Conservation (phyloP, 2,329 filamentous ascomycete species). For the Alternaria infectoria region DNA sequence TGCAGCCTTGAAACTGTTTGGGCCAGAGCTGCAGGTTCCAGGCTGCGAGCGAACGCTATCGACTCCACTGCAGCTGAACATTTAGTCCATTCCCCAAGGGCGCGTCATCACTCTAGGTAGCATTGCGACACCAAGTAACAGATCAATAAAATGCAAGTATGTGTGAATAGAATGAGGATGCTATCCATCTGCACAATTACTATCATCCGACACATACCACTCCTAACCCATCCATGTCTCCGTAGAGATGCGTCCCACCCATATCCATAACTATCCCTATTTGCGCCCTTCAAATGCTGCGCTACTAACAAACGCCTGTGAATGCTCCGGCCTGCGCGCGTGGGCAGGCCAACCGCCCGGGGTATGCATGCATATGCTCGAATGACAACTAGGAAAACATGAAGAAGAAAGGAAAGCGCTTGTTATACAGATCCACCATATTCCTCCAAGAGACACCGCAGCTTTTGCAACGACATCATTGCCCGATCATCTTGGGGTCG, state of each 20-base stretch:
- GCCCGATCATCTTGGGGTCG: slow-evolving; percentile 48
- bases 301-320: slow-evolving; percentile 24
- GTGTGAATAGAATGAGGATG: slow-evolving; percentile 9
- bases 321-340: slow-evolving; percentile 19
- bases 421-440: slow-evolving; percentile 8
- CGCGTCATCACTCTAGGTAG: neutral
- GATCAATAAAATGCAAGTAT: neutral
- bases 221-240: neutral
- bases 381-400: slow-evolving; percentile 11
- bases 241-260: neutral
- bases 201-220: neutral
- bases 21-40: neutral
- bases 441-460: neutral
- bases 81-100: neutral
- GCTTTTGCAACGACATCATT: neutral
- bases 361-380: slow-evolving; percentile 30
- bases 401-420: slow-evolving; percentile 1
- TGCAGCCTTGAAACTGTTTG: slow-evolving; percentile 18
- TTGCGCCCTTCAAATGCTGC: slow-evolving; percentile 28
- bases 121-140: neutral
- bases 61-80: neutral
- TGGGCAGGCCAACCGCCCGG: slow-evolving; percentile 13
- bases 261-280: slow-evolving; percentile 4
- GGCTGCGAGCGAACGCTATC: slow-evolving; percentile 4
- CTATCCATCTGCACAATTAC: slow-evolving; percentile 10